Evolutionary conservation across 257 asterid genomes (phyloP).

Genomic region (Schizonepeta tenuifolia): DNA sequence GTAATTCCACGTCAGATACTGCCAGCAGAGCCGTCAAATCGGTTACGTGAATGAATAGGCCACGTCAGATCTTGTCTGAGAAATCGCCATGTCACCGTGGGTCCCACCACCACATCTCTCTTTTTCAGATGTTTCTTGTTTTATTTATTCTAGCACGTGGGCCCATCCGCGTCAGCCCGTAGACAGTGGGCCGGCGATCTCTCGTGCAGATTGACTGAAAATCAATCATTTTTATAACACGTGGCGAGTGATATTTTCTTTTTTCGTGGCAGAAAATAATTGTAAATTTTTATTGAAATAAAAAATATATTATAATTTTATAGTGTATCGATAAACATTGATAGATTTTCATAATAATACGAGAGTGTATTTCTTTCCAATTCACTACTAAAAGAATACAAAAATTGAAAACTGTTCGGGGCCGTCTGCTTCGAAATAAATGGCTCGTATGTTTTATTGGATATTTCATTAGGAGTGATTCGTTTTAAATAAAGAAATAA

Average conservation of each 20-base stretch:
- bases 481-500: too few relatives aligned
- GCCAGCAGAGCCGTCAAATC: conserved; percentile 32
- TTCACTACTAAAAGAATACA: too few relatives aligned
- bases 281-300: too few relatives aligned
- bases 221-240: neutral
- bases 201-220: neutral
- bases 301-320: too few relatives aligned
- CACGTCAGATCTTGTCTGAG: conserved; percentile 26
- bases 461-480: too few relatives aligned
- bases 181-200: neutral
- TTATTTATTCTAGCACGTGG: neutral
- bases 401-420: too few relatives aligned
- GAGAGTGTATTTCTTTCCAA: too few relatives aligned
- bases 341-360: too few relatives aligned
- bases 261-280: neutral
- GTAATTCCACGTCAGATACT: conserved; percentile 29
- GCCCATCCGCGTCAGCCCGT: neutral
- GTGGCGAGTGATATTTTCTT: neutral
- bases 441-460: too few relatives aligned
- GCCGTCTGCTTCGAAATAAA: too few relatives aligned
- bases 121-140: neutral
- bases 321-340: too few relatives aligned
- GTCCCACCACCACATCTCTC: neutral
- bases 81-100: conserved; percentile 1
- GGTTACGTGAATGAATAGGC: conserved; percentile 36